Evolutionary conservation across 441 rosid genomes (phyloP), one percentile per base, ranked within the genome.

Genomic region (Erysimum pusillum): DNA sequence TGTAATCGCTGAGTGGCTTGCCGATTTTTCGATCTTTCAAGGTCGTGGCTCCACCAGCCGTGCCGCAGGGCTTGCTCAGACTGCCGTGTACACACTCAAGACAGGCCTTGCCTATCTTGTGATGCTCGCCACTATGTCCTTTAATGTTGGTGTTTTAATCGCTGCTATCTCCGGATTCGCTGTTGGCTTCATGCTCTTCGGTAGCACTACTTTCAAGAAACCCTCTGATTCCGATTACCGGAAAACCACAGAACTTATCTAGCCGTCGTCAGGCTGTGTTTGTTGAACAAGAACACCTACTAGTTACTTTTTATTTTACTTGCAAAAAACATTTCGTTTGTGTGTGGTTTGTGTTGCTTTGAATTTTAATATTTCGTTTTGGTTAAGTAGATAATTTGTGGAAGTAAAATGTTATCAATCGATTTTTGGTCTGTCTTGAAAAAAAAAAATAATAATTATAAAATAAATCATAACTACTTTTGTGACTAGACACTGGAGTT

Each of bases 41-140:
- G 42, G 42, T 28, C 74, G 68, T 74, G 49, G 82, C 13, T 63
- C 81, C 51, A 73, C 69, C 63, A 73, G 76, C 3, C 56, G 69
- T 0, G 25, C 31, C 0, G 83, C 86, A 4, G 89, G 91, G 4
- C 7, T 84, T 6, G 36, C 73, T 4, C 92, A 84, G 74, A 82
- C 90, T 0, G 36, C 67, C 9, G 46, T 87, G 81, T 83, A 84
- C 62, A 71, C 84, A 0, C 3, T 88, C 20, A 76, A 89, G 72
- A 73, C 80, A 34, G 81, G 87, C 0, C 61, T 83, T 39, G 69
- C 87, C 11, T 87, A 86, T 22, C 15, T 87, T 69, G 83, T 85
- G 17, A 89, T 89, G 92, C 85, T 91, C 53, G 83, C 90, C 5
- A 60, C 89, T 7, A 91, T 90, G 93, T 88, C 96, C 0, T 88